phyloP scores from a whole-genome alignment of 192 early-diverging fungal species.

The Chytriomyces sp. region DNA sequence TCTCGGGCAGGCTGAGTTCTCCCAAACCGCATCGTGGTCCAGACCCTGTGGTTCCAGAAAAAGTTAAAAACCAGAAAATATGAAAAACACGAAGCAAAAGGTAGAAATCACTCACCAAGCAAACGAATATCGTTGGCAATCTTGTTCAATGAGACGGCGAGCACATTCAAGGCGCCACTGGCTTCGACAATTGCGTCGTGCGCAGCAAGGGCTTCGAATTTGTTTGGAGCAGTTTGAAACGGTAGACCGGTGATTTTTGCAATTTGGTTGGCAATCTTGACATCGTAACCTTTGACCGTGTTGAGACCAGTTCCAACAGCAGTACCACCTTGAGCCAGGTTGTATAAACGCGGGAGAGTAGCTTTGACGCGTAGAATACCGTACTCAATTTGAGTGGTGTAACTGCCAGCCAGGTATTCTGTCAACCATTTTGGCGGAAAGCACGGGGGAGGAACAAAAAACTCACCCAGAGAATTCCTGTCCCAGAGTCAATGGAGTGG shows the following conservation, averaged over 20 bases:
- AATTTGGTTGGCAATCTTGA: conserved; percentile 87
- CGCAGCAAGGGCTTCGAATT: conserved; percentile 98
- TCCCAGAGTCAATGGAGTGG: conserved; percentile 95
- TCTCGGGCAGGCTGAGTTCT: conserved; percentile 94
- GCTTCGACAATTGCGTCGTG: conserved; percentile 99
- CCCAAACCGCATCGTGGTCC: conserved; percentile 98
- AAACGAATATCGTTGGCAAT: conserved; percentile 99
- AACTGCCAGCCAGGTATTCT: not conserved
- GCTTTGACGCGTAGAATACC: conserved; percentile 87
- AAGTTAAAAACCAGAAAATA: too few relatives aligned
- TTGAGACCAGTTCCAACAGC: conserved; percentile 98
- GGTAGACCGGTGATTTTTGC: conserved; percentile 84
- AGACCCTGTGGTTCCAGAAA: conserved; percentile 55
- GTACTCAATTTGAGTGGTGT: conserved; percentile 80
- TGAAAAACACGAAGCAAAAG: too few relatives aligned
- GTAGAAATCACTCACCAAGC: conserved; percentile 41
- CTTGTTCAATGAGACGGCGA: conserved; percentile 97
- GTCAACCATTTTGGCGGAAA: too few relatives aligned
- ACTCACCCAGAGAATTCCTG: conserved; percentile 98
- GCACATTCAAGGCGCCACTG: conserved; percentile 90
- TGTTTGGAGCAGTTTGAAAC: conserved; percentile 97
- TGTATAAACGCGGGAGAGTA: conserved; percentile 82
- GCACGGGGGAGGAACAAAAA: not conserved
- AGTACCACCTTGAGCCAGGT: conserved; percentile 96
- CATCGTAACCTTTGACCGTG: conserved; percentile 91